Evolutionary conservation across 1,139 yeast genomes (phyloP), one percentile per base, ranked within the genome.

Genomic region (Saccharomyces hybrid): DNA sequence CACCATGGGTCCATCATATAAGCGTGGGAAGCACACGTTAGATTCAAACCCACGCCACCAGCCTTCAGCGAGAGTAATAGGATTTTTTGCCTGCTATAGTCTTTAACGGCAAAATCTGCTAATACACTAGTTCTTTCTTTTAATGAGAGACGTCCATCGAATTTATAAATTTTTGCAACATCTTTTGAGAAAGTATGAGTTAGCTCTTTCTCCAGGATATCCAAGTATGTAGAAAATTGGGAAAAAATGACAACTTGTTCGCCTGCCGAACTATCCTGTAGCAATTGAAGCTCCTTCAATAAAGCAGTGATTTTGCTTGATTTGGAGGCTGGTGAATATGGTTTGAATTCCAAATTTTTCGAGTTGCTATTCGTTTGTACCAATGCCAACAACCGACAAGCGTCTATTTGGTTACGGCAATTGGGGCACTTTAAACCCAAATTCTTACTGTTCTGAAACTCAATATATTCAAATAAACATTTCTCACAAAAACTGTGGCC

Each of bases 1-100:
- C 98, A 93, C 95, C 97, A 93, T 0, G 98, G 98, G 65, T 93
- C 98, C 91, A 93, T 87, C 81, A 93, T 78, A 64, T 84, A 90
- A 7, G 96, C 98, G 48, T 82, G 78, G 0, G 88, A 85, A 0
- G 98, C 97, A 49, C 85, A 82, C 0, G 96, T 91, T 57, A 93
- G 74, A 66, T 93, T 93, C 59, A 93, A 76, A 0, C 99, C 99
- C 7, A 91, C 97, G 3, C 98, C 98, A 16, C 99, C 98, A 0
- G 98, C 96, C 69, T 89, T 91, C 58, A 91, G 73, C 1, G 96
- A 87, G 38, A 93, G 71, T 23, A 91, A 72, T 19, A 93, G 69
- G 1, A 91, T 78, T 1, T 83, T 78, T 3, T 83, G 71, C 52
- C 74, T 74, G 14, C 67, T 62, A 14, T 66, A 60, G 49, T 65